phyloP scores from a whole-genome alignment of 257 asterid genomes.

The Petunia axillaris region DNA sequence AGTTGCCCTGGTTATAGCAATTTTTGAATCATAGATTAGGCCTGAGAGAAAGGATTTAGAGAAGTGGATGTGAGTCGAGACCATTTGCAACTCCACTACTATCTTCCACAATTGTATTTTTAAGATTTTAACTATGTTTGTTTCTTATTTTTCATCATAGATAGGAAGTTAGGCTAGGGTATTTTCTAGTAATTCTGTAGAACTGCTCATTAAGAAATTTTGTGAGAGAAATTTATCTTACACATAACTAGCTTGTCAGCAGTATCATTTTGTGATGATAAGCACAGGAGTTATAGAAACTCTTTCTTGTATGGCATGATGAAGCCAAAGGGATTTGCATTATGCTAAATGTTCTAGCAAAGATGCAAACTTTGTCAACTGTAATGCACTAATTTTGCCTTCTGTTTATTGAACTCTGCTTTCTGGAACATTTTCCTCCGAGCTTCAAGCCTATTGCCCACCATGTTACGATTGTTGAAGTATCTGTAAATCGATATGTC shows the following conservation, averaged over 20 bases:
- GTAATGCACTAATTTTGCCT: not conserved
- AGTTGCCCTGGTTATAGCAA: constrained; percentile 73
- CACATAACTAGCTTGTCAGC: not conserved
- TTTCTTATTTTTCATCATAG: not conserved
- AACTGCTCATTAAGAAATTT: not conserved
- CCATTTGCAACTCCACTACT: not conserved
- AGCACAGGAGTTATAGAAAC: not conserved
- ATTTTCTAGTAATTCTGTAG: not conserved
- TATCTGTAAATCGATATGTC: not conserved
- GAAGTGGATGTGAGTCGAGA: constrained; percentile 75
- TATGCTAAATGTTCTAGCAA: not conserved
- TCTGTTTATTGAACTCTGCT: not conserved
- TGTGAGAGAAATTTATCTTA: not conserved
- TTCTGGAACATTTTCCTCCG: not conserved
- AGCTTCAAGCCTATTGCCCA: not conserved
- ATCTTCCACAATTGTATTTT: not conserved
- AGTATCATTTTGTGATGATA: not conserved
- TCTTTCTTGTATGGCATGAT: not conserved
- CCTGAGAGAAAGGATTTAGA: constrained; percentile 92
- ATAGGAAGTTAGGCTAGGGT: not conserved
- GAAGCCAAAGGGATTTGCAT: not conserved
- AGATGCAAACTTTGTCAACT: not conserved
- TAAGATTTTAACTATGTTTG: not conserved
- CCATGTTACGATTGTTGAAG: not conserved
- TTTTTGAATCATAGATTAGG: constrained; percentile 82